Evolutionary conservation across 169 alveolate genomes (phyloP), one percentile per base, ranked within the genome.

Genomic region (Eimeria tenella): DNA sequence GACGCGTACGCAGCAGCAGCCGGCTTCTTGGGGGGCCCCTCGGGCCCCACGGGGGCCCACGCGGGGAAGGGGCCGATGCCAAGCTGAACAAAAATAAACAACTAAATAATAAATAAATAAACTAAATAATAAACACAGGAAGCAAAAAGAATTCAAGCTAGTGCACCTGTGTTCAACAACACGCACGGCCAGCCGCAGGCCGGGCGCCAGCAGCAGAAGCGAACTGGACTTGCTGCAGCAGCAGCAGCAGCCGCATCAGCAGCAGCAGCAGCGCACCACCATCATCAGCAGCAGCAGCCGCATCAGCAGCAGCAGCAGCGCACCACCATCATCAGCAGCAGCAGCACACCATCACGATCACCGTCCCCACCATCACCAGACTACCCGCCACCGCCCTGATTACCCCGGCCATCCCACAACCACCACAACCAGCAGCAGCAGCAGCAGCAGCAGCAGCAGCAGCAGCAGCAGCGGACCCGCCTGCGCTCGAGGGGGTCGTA

Each of bases 401-500:
- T 10, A 10, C 1, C 42, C 42, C 42, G 4, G 42, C 42, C 42
- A 31, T 31, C 42, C 42, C 42, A 31, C 42, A 1, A 2, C 42
- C 42, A 31, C 42, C 42, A n/a, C n/a, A n/a, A n/a, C n/a, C 68
- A 75, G 42, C 63, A 75, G 86, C 31, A 25, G 81, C 50, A 25
- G 53, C 65, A 50, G 62, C 71, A 10, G 71, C 88, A 17, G 70
- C 71, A 53, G 31, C 21, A 53, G 52, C 68, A 79, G 70, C 15
- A 79, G 50, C 77, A 68, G 77, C 50, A 68, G 50, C 77, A n/a
- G 60, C 95, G 19, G 42, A 94, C 94, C 86, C 70, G 21, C 19
- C 95, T 19, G 3, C 95, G 21, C 62, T 92, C 95, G 8, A 53
- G 17, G 17, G 93, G 89, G 49, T 92, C 84, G 55, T 92, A 75